A percentile compares a stretch with the other conserved stretches of the same genome.
Evolutionary conservation across 2,329 filamentous ascomycete species (phyloP).

Genomic region (Ascochyta rabiei): DNA sequence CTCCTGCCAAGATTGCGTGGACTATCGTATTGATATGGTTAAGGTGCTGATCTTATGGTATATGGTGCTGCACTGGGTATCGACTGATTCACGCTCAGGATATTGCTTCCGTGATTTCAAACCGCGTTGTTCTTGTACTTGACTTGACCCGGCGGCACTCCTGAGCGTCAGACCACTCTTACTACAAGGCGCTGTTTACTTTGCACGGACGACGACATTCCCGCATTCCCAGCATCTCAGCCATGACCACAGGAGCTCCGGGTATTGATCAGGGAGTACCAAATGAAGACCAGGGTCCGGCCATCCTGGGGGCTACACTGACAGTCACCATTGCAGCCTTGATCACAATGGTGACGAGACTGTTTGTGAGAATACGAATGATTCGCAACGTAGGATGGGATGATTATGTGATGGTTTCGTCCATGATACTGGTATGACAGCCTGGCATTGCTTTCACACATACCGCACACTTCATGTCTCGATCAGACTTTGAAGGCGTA

Average conservation of each 20-base stretch:
- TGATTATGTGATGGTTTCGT: conserved; percentile 53
- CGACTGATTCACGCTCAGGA: background rate
- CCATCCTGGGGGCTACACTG: conserved; percentile 52
- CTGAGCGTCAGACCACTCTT: background rate
- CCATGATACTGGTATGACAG: conserved; percentile 45
- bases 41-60: background rate
- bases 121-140: background rate
- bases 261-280: background rate
- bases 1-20: background rate
- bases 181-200: background rate
- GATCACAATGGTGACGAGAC: conserved; percentile 49
- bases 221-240: background rate
- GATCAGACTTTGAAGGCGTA: background rate
- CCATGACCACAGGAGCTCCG: background rate
- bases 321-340: conserved; percentile 50
- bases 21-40: background rate
- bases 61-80: background rate
- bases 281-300: conserved; percentile 46
- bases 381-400: conserved; percentile 59
- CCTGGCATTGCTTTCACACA: background rate
- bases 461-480: background rate
- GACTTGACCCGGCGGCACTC: background rate
- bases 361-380: conserved; percentile 57
- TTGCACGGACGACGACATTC: background rate
- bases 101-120: background rate